phyloP scores from a whole-genome alignment of 1,139 yeast genomes.

The Debaryomyces singareniensis region DNA sequence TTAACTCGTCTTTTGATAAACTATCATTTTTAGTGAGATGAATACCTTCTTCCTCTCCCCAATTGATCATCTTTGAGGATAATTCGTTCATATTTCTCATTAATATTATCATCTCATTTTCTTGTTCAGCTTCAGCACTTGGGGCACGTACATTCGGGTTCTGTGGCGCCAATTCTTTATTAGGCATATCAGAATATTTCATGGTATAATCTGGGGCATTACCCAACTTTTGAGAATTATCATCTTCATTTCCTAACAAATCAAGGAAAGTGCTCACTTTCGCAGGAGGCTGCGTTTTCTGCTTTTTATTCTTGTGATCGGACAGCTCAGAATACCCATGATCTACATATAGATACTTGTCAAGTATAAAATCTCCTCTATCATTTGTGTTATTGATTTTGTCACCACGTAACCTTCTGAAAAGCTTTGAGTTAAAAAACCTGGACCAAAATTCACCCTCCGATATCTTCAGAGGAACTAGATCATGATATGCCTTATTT shows the following conservation, averaged over 20 bases:
- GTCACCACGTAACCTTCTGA: constrained; percentile 86
- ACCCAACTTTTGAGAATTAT: constrained; percentile 72
- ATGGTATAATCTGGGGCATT: constrained; percentile 86
- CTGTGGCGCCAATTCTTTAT: constrained; percentile 3
- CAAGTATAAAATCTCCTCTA: constrained; percentile 79
- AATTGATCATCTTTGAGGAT: constrained; percentile 73
- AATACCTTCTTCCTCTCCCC: constrained; percentile 12
- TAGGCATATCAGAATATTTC: constrained; percentile 53
- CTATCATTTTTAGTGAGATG: constrained; percentile 9
- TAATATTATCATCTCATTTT: constrained; percentile 64
- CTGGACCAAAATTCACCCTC: constrained; percentile 98
- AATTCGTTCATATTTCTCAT: constrained; percentile 85
- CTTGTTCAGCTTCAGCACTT: constrained; percentile 28
- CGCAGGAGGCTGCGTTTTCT: constrained; percentile 7
- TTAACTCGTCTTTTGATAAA: constrained; percentile 21
- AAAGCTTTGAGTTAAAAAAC: constrained; percentile 83
- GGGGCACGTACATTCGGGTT: constrained; percentile 9
- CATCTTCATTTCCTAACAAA: constrained; percentile 72
- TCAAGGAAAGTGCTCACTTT: constrained; percentile 60
- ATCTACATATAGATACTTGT: constrained; percentile 68
- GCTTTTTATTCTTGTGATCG: constrained; percentile 14
- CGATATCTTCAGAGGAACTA: constrained; percentile 71
- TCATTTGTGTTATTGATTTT: constrained; percentile 62
- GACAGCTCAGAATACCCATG: constrained; percentile 41
- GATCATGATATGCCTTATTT: constrained; percentile 81